A percentile compares a stretch with the other conserved stretches of the same genome.
phyloP scores from a whole-genome alignment of 805 yeast genomes.

The Komagataella pseudopastoris region DNA sequence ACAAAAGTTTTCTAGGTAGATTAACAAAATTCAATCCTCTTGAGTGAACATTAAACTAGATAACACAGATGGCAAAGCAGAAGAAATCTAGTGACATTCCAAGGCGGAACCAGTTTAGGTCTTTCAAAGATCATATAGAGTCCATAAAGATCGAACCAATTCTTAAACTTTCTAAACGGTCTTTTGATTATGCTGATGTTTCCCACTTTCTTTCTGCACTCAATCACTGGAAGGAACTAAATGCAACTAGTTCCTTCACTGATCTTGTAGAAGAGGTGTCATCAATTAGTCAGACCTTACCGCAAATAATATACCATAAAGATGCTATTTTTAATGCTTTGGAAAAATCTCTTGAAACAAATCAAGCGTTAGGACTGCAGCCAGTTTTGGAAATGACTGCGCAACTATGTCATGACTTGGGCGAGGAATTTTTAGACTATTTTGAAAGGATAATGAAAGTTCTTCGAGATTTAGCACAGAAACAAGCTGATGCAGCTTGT shows the following conservation, averaged over 20 bases:
- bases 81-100: constrained; percentile 38
- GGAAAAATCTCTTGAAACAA: constrained; percentile 28
- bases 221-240: constrained; percentile 82
- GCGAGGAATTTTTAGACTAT: constrained; percentile 70
- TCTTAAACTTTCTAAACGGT: constrained; percentile 38
- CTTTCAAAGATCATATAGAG: constrained; percentile 79
- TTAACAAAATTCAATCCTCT: not conserved
- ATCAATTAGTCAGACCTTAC: constrained; percentile 49
- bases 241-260: constrained; percentile 59
- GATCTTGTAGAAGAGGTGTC: constrained; percentile 46
- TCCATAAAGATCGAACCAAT: constrained; percentile 67
- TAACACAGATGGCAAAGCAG: constrained; percentile 15
- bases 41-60: not conserved
- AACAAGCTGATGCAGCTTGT: constrained; percentile 41
- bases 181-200: constrained; percentile 55
- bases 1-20: not conserved
- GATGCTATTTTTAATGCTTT: constrained; percentile 32
- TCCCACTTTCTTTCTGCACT: constrained; percentile 73
- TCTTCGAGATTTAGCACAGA: constrained; percentile 33
- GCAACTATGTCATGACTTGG: constrained; percentile 84
- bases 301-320: constrained; percentile 70
- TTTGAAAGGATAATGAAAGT: constrained; percentile 39
- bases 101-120: constrained; percentile 48
- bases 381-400: constrained; percentile 71
- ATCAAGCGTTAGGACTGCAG: constrained; percentile 63